These are phyloP conservation scores for Vitis hybrid DNA, from an alignment of 177 flowering plant genomes.

Conservation along the genomic window DNA sequence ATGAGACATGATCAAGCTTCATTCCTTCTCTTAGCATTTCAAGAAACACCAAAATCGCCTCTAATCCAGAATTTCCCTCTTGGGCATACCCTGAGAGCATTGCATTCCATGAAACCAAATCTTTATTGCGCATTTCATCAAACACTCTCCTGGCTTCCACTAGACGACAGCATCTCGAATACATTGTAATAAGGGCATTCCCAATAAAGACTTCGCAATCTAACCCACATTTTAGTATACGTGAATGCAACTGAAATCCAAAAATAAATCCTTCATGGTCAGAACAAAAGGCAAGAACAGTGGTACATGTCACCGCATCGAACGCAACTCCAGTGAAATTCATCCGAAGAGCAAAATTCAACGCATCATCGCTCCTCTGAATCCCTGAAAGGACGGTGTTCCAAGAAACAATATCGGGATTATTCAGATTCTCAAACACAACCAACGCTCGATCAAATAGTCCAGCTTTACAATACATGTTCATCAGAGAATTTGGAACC, in stretches of 20 bases:
- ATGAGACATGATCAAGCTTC: slow-evolving; percentile 72
- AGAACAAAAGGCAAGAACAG: slow-evolving; percentile 57
- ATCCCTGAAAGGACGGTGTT: slow-evolving; percentile 80
- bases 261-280: slow-evolving; percentile 45
- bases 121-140: slow-evolving; percentile 60
- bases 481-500: slow-evolving; percentile 82
- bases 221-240: slow-evolving; percentile 46
- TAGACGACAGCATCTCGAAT: slow-evolving; percentile 47
- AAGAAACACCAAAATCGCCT: slow-evolving; percentile 51
- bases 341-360: slow-evolving; percentile 56
- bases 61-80: slow-evolving; percentile 51
- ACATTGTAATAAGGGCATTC: slow-evolving; percentile 76
- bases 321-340: slow-evolving; percentile 54
- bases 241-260: slow-evolving; percentile 66
- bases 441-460: slow-evolving; percentile 39
- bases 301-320: slow-evolving; percentile 69
- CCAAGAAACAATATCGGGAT: slow-evolving; percentile 76
- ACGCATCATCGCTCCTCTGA: slow-evolving; percentile 38
- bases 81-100: slow-evolving; percentile 76
- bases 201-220: slow-evolving; percentile 63
- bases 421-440: slow-evolving; percentile 46
- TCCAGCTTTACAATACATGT: slow-evolving; percentile 65
- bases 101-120: slow-evolving; percentile 87
- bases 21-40: slow-evolving; percentile 62
- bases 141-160: slow-evolving; percentile 62